A percentile compares a stretch with the other conserved stretches of the same genome.
phyloP scores from a whole-genome alignment of 106 monocot genomes.

The Dendrobium officinale region DNA sequence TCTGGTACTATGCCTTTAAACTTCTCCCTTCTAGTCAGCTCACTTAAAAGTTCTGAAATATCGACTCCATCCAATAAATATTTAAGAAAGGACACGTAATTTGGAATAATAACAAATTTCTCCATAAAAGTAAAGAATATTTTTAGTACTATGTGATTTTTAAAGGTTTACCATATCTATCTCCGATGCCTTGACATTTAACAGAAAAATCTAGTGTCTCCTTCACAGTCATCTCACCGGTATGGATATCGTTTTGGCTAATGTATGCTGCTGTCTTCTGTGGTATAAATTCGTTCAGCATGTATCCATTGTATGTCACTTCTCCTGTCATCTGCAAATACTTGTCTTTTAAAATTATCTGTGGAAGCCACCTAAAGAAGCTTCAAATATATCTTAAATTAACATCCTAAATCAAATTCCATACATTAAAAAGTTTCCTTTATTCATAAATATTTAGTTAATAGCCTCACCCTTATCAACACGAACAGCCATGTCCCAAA shows the following conservation, averaged over 20 bases:
- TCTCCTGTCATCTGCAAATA: conserved; percentile 34
- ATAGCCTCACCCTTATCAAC: no score
- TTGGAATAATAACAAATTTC: neutral
- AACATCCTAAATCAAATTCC: neutral
- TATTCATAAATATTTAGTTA: neutral
- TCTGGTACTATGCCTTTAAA: conserved; percentile 54
- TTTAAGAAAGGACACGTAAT: neutral
- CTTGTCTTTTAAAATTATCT: neutral
- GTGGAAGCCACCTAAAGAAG: neutral
- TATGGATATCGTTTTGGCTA: conserved; percentile 65
- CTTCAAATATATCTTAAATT: neutral
- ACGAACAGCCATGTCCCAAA: no score
- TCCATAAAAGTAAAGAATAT: neutral
- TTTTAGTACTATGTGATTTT: neutral
- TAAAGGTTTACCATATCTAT: conserved; percentile 35
- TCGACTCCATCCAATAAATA: neutral
- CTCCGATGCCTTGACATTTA: conserved; percentile 64
- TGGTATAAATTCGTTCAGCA: conserved; percentile 60
- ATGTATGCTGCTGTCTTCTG: conserved; percentile 79
- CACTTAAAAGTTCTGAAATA: conserved; percentile 44
- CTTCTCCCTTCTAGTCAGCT: conserved; percentile 59
- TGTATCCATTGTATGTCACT: conserved; percentile 60
- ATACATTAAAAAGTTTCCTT: neutral
- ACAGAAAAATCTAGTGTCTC: conserved; percentile 75
- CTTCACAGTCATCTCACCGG: conserved; percentile 67